Conservation (phyloP, 1,284 basidiomycete species). For the Tilletia walkeri region DNA sequence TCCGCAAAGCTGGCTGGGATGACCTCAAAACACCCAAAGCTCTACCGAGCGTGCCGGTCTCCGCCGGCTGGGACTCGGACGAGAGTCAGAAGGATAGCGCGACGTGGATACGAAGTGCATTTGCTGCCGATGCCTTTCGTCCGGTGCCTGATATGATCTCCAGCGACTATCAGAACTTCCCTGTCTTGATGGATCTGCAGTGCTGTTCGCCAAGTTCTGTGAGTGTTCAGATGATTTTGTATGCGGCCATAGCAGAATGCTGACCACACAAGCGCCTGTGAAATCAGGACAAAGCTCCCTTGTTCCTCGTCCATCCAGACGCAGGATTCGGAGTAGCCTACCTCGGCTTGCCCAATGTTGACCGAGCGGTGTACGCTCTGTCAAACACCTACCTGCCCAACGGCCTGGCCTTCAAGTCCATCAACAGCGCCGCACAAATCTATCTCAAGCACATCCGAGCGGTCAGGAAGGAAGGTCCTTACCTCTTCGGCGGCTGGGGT, state of each 20-base stretch:
- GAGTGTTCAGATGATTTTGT: neutral
- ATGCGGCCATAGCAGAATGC: neutral
- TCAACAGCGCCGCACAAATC: neutral
- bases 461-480: neutral
- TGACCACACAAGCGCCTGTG: no score
- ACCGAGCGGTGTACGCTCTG: neutral
- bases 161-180: neutral
- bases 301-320: conserved; percentile 12
- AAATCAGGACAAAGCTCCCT: neutral
- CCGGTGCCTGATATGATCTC: neutral
- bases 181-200: conserved; percentile 14
- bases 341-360: neutral
- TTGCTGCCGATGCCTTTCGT: neutral
- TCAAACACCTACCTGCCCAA: conserved; percentile 13
- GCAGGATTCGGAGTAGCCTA: conserved; percentile 5
- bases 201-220: neutral
- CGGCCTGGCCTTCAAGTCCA: conserved; percentile 9
- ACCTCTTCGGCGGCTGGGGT: conserved; percentile 4
- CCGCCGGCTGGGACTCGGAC: neutral
- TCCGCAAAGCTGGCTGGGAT: neutral
- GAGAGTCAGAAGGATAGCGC: no score
- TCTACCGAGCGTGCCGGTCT: neutral
- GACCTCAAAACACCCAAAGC: neutral
- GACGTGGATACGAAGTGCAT: neutral
- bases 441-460: conserved; percentile 11